Evolutionary conservation across 352 stramenopile genomes (phyloP).

Genomic region (Globisporangium abappressorium): DNA sequence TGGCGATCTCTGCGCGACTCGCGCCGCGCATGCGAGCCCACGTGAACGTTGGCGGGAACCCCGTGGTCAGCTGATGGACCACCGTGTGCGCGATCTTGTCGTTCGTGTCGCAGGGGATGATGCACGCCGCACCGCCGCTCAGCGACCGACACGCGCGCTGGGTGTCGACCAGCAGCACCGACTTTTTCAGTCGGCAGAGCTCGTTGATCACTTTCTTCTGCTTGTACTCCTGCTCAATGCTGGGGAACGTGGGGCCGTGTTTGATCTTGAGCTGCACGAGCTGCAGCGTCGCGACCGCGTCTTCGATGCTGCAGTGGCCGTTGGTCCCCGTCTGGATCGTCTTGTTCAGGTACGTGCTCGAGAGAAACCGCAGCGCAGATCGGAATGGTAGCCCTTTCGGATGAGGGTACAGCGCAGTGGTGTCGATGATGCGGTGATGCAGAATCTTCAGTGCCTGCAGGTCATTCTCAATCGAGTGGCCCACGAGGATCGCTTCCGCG

Average conservation of each 20-base stretch:
- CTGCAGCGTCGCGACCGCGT: slow-evolving; percentile 74
- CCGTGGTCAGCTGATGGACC: slow-evolving; percentile 78
- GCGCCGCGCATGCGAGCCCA: slow-evolving; percentile 60
- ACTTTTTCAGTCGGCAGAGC: slow-evolving; percentile 69
- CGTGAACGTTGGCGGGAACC: slow-evolving; percentile 76
- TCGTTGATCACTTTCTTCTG: slow-evolving; percentile 81
- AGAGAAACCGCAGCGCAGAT: slow-evolving; percentile 70
- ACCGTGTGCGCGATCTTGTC: slow-evolving; percentile 49
- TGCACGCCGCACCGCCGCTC: slow-evolving; percentile 54
- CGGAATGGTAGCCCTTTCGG: slow-evolving; percentile 75
- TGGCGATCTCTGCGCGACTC: slow-evolving; percentile 39
- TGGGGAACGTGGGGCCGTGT: slow-evolving; percentile 67
- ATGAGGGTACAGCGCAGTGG: slow-evolving; percentile 76
- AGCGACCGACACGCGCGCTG: slow-evolving; percentile 59
- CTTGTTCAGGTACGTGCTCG: slow-evolving; percentile 66
- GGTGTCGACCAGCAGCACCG: slow-evolving; percentile 74
- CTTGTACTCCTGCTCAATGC: slow-evolving; percentile 65
- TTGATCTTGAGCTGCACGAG: slow-evolving; percentile 78
- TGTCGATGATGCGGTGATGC: slow-evolving; percentile 81
- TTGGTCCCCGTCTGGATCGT: slow-evolving; percentile 69
- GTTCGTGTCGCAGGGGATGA: slow-evolving; percentile 52
- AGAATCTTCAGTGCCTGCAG: slow-evolving; percentile 62
- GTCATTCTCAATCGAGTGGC: slow-evolving; percentile 89
- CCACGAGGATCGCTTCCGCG: slow-evolving; percentile 77
- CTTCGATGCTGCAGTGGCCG: slow-evolving; percentile 82